Conservation (phyloP, 257 asterid species). For the Primulina huaijiensis region DNA sequence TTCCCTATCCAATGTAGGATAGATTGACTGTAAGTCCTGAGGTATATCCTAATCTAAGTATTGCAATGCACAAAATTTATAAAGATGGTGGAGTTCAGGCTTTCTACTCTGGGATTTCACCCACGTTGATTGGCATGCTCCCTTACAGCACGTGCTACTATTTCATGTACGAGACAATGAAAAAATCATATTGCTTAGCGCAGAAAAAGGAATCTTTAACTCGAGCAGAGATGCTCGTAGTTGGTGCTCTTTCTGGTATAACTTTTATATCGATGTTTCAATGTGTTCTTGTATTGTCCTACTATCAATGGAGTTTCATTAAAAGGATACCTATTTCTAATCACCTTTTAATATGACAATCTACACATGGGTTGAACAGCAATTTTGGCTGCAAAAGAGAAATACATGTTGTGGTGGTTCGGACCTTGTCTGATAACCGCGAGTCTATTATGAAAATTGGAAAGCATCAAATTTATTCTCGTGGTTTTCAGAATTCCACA, state of each 20-base stretch:
- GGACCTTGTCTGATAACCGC: too few relatives aligned
- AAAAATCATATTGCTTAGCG: constrained; percentile 72
- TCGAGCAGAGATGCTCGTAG: constrained; percentile 79
- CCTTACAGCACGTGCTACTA: constrained; percentile 95
- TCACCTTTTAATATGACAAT: background rate
- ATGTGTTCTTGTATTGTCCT: background rate
- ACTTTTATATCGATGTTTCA: background rate
- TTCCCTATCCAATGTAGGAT: constrained; percentile 52
- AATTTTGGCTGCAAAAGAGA: background rate
- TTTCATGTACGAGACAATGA: constrained; percentile 91
- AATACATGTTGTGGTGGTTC: background rate
- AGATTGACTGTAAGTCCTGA: constrained; percentile 85
- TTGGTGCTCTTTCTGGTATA: constrained; percentile 94
- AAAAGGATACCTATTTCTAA: background rate
- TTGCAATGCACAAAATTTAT: constrained; percentile 67
- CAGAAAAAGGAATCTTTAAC: constrained; percentile 57
- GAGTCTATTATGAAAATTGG: too few relatives aligned
- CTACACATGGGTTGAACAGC: background rate
- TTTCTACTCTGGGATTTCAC: constrained; percentile 69
- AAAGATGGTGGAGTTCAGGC: constrained; percentile 70
- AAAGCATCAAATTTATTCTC: too few relatives aligned
- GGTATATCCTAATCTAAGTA: constrained; percentile 63
- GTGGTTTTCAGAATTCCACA: too few relatives aligned
- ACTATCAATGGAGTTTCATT: background rate
- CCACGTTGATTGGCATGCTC: constrained; percentile 94